Conservation (phyloP, 306 rosid species). For the Biancaea sappan region DNA sequence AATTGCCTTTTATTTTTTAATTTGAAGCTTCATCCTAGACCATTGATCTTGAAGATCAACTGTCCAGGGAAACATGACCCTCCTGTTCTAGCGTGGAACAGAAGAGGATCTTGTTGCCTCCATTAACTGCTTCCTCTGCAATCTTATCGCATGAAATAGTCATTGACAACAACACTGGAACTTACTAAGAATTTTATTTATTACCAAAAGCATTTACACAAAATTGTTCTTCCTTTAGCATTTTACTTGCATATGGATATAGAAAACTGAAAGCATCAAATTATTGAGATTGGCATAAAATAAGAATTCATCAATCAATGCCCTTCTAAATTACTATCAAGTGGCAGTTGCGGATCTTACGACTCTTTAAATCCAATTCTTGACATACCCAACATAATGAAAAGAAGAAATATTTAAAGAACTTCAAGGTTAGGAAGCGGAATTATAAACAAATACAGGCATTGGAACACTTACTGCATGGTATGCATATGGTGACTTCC, state of each 20-base stretch:
- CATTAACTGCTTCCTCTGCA: not conserved
- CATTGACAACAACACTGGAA: not conserved
- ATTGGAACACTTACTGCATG: constrained; percentile 71
- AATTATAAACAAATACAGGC: not conserved
- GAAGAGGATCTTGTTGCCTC: too few species aligned
- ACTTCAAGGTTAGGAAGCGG: not conserved
- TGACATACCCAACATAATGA: constrained; percentile 4
- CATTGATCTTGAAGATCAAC: too few species aligned
- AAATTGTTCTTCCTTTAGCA: not conserved
- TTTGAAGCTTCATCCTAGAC: too few species aligned
- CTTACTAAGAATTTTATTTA: not conserved
- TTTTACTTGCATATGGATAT: not conserved
- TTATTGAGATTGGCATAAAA: not conserved
- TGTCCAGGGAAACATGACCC: too few species aligned
- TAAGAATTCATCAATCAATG: constrained; percentile 16
- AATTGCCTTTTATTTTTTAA: too few species aligned
- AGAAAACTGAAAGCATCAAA: not conserved
- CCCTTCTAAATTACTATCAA: not conserved
- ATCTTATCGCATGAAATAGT: not conserved
- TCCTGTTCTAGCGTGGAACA: too few species aligned
- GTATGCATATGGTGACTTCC: constrained; percentile 83
- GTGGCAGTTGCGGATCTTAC: not conserved
- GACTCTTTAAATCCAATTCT: not conserved
- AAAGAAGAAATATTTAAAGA: not conserved
- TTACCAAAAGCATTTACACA: not conserved